Conservation (phyloP, 495 filamentous ascomycete species). For the Tuber calosporum region DNA sequence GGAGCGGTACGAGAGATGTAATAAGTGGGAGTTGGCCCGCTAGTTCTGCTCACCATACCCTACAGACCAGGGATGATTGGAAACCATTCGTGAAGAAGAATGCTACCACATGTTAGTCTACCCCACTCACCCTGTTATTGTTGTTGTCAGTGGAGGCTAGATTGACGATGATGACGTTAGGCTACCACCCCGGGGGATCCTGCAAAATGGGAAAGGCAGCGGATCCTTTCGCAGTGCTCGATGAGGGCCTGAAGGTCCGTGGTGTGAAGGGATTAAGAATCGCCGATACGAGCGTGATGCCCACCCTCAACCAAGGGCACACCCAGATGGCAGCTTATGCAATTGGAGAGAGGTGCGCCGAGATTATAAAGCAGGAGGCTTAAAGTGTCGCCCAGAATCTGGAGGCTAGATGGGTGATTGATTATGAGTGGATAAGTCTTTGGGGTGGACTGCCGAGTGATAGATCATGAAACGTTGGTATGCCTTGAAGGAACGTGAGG, state of each 20-base stretch:
- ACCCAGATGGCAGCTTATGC: conserved; percentile 56
- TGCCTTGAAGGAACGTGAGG: background rate
- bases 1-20: conserved; percentile 51
- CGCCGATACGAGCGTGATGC: conserved; percentile 55
- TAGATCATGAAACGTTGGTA: background rate
- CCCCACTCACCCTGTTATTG: background rate
- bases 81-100: conserved; percentile 47
- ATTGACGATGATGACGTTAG: conserved; percentile 26
- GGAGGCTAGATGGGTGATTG: background rate
- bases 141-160: background rate
- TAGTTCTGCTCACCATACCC: conserved; percentile 46
- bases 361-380: conserved; percentile 33
- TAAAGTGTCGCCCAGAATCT: background rate
- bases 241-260: conserved; percentile 50
- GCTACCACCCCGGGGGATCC: conserved; percentile 51
- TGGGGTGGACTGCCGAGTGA: background rate
- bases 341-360: conserved; percentile 55
- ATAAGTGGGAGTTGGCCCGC: conserved; percentile 52
- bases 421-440: background rate
- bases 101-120: conserved; percentile 45
- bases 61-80: conserved; percentile 50
- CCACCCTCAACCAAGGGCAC: conserved; percentile 51
- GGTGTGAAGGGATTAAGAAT: conserved; percentile 52
- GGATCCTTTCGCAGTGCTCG: conserved; percentile 51
- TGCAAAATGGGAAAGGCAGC: conserved; percentile 50